Conservation (phyloP, 768 basidiomycete genomes). For the Pleurotus salmoneostramineus region DNA sequence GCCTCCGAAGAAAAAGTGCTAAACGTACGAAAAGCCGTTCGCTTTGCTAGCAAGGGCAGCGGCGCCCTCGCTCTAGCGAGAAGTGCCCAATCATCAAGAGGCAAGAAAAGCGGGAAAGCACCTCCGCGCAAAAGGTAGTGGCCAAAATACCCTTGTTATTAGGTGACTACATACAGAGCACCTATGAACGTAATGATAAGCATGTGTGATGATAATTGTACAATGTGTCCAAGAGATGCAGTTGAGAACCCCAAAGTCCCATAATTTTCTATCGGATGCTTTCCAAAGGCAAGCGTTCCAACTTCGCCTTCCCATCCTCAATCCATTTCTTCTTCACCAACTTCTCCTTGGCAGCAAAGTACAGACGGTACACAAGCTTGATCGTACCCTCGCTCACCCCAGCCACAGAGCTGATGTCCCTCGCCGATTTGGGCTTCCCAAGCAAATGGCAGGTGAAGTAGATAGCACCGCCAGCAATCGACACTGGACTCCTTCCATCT, state of each 20-base stretch:
- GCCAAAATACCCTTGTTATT: conserved; percentile 5
- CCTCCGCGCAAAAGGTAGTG: background rate
- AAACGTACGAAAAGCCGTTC: conserved; percentile 87
- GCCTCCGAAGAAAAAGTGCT: conserved; percentile 53
- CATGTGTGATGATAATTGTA: background rate
- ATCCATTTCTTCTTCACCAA: conserved; percentile 86
- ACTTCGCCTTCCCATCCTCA: conserved; percentile 69
- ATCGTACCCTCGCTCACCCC: conserved; percentile 97
- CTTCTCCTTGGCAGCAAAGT: conserved; percentile 70
- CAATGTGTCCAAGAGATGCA: background rate
- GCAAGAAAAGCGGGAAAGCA: conserved; percentile 13
- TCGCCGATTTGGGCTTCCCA: conserved; percentile 68
- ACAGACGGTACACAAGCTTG: conserved; percentile 81
- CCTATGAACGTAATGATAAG: background rate
- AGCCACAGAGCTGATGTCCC: conserved; percentile 87
- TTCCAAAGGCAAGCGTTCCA: conserved; percentile 39
- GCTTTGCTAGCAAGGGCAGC: conserved; percentile 65
- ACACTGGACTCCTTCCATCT: conserved; percentile 91
- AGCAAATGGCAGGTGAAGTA: conserved; percentile 88
- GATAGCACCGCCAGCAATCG: conserved; percentile 97
- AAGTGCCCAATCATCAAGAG: conserved; percentile 23
- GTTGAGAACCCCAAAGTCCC: background rate
- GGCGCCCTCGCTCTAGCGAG: conserved; percentile 59
- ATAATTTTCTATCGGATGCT: background rate
- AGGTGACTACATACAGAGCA: background rate